Evolutionary conservation across 805 yeast genomes (phyloP), one percentile per base, ranked within the genome.

Genomic region (Candida ficus): DNA sequence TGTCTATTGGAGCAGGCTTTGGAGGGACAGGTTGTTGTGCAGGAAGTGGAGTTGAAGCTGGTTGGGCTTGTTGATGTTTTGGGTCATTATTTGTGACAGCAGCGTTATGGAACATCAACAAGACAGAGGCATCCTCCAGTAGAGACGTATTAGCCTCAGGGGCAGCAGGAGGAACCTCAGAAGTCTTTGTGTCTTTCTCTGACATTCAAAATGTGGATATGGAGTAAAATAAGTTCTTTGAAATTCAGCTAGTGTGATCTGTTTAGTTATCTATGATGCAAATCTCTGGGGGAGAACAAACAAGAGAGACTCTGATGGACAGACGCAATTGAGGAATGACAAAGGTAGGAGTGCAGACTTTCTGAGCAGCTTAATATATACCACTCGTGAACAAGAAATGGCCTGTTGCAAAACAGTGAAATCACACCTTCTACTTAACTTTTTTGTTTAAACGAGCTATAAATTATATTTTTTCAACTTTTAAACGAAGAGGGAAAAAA

Each of bases 111-210:
- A 78, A 76, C 80, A 76, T 71, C 40, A 78, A 62, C 35, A 78
- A 60, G 18, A 82, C 75, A 14, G 81, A 75, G 1, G 84, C 83
- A 61, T 78, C 83, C 47, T 76, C 79, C 10, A 77, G 59, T 7
- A 66, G 45, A 3, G 71, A 61, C 1, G 47, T 44, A 25, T 43
- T 42, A 2, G 48, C 38, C 30, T 46, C 20, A 10, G 38, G 13
- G 9, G 9, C 36, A 4, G 32, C 26, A 17, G 28, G 9, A 16
- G 11, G n/a, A 16, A 17, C 33, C 9, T 28, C 19, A 19, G 37
- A 17, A 9, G 18, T 11, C 23, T 18, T 7, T 1, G 16, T 16
- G 14, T 31, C 26, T 27, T 32, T 29, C 12, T 35, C 32, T 27
- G 43, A 18, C 43, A 35, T 23, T 35, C 18, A 20, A 29, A 27